phyloP scores from a whole-genome alignment of 2,329 filamentous ascomycete genomes.

The Periconia macrospinosa region DNA sequence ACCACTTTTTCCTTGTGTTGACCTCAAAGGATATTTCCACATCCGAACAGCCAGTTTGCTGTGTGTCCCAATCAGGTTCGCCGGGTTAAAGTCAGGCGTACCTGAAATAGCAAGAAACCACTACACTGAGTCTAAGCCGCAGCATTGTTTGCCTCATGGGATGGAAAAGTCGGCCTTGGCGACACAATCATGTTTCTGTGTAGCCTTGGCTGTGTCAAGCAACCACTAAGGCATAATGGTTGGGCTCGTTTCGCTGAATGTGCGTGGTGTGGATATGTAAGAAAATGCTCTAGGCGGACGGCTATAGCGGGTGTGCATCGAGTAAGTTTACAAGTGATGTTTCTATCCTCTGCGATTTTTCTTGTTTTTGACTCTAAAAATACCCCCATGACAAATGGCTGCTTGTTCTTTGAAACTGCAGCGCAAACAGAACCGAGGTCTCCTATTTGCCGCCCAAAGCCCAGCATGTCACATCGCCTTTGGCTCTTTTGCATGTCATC shows the following conservation, averaged over 20 bases:
- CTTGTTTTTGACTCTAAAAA: background rate
- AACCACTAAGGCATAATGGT: background rate
- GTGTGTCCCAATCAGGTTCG: background rate
- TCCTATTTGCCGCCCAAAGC: too few relatives aligned
- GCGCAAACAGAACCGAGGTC: too few relatives aligned
- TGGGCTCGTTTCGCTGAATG: background rate
- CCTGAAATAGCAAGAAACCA: background rate
- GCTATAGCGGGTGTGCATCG: background rate
- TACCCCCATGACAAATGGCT: too few relatives aligned
- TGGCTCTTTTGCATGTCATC: background rate
- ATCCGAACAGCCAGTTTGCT: background rate
- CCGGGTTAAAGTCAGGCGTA: background rate
- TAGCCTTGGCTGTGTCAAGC: constrained; percentile 4
- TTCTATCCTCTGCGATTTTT: background rate
- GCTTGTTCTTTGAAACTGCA: too few relatives aligned
- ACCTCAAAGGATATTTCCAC: background rate
- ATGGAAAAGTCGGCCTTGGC: constrained; percentile 7
- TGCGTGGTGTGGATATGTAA: background rate
- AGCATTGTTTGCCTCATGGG: constrained; percentile 10
- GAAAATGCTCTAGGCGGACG: background rate
- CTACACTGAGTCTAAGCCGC: background rate
- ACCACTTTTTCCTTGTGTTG: background rate
- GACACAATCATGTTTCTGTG: constrained; percentile 10
- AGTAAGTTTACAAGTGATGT: background rate
- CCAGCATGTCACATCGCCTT: too few relatives aligned